Evolutionary conservation across 768 basidiomycete genomes (phyloP).

Genomic region (Suillus hirtellus): DNA sequence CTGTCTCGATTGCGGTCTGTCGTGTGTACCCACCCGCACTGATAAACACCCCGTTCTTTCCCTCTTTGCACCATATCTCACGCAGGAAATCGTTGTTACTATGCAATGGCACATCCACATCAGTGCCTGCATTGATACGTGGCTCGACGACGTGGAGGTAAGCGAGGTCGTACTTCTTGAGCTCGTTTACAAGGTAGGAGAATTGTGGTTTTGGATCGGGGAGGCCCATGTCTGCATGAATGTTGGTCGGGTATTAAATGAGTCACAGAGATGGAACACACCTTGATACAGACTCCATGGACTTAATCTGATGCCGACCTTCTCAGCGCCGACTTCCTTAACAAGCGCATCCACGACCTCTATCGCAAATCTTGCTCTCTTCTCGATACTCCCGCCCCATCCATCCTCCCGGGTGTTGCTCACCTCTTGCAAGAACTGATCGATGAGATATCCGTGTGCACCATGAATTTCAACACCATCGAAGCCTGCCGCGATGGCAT

Average conservation of each 20-base stretch:
- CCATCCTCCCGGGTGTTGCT: slow-evolving; percentile 46
- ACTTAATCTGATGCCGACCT: slow-evolving; percentile 43
- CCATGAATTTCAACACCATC: slow-evolving; percentile 51
- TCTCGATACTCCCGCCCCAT: slow-evolving; percentile 53
- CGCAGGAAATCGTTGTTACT: slow-evolving; percentile 30
- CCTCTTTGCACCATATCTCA: slow-evolving; percentile 24
- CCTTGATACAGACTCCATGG: slow-evolving; percentile 42
- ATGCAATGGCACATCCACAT: background rate
- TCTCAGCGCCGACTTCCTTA: slow-evolving; percentile 44
- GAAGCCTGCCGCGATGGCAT: slow-evolving; percentile 60
- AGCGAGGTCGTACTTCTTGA: slow-evolving; percentile 34
- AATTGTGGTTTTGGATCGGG: slow-evolving; percentile 38
- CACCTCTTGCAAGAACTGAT: slow-evolving; percentile 44
- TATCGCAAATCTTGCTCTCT: slow-evolving; percentile 46
- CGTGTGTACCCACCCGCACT: slow-evolving; percentile 10
- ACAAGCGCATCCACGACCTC: slow-evolving; percentile 45
- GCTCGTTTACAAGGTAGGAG: slow-evolving; percentile 30
- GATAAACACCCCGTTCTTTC: slow-evolving; percentile 6
- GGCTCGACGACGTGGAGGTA: slow-evolving; percentile 45
- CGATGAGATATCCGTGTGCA: slow-evolving; percentile 35
- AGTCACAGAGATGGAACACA: too few species aligned
- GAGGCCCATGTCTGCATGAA: slow-evolving; percentile 36
- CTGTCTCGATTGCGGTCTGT: slow-evolving; percentile 5
- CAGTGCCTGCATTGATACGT: slow-evolving; percentile 18
- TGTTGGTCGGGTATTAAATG: too few species aligned